Conservation (phyloP, 148 eudicot species). For the Agrostemma githago region DNA sequence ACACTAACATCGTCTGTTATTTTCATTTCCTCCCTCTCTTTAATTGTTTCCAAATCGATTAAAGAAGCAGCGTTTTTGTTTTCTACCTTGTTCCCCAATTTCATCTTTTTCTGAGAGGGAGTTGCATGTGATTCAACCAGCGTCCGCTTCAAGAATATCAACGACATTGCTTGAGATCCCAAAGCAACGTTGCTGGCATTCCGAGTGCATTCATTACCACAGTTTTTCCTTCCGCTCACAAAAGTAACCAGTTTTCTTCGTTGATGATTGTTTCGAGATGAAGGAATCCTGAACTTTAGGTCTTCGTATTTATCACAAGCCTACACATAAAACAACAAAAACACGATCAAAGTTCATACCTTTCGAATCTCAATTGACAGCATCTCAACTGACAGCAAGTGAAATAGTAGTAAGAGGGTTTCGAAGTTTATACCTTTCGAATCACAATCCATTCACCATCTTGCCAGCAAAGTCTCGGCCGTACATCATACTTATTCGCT, state of each 20-base stretch:
- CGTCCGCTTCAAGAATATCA: constrained; percentile 43
- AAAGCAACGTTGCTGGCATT: constrained; percentile 15
- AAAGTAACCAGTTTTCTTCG: constrained; percentile 23
- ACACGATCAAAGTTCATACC: neutral
- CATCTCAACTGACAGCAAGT: neutral
- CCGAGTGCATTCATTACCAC: constrained; percentile 19
- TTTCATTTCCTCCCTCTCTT: constrained; percentile 41
- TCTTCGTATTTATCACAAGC: constrained; percentile 33
- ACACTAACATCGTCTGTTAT: constrained; percentile 33
- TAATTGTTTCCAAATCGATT: constrained; percentile 30
- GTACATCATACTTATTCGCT: constrained; percentile 38
- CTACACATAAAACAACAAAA: constrained; percentile 27
- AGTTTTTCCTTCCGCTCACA: constrained; percentile 25
- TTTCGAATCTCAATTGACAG: neutral
- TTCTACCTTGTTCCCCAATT: constrained; percentile 27
- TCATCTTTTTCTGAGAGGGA: constrained; percentile 34
- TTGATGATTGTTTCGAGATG: constrained; percentile 26
- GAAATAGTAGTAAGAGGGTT: neutral
- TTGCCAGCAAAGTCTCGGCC: constrained; percentile 68
- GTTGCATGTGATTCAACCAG: constrained; percentile 18
- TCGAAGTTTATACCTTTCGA: constrained; percentile 42
- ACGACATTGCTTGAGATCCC: constrained; percentile 29
- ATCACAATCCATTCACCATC: constrained; percentile 58
- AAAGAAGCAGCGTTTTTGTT: constrained; percentile 39
- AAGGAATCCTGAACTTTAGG: constrained; percentile 28